phyloP scores from a whole-genome alignment of 768 basidiomycete species.

The Tulasnella sp. region DNA sequence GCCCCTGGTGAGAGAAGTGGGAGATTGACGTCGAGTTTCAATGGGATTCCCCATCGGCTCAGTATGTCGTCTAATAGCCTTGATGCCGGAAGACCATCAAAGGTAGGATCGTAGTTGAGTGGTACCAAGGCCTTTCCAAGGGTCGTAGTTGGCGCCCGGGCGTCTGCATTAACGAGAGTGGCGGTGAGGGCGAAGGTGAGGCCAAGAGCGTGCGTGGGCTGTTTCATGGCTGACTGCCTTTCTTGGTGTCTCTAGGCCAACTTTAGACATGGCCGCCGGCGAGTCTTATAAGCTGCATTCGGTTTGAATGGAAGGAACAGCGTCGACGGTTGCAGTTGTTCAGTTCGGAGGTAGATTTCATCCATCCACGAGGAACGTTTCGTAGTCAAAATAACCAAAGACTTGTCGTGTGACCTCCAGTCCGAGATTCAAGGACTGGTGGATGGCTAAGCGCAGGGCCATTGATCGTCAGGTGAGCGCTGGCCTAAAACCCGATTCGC shows the following conservation, averaged over 20 bases:
- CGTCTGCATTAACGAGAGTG: too few species aligned
- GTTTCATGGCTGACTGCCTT: neutral
- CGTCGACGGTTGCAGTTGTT: neutral
- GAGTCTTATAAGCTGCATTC: neutral
- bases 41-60: slow-evolving; percentile 14
- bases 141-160: too few species aligned
- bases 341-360: neutral
- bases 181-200: too few species aligned
- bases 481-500: neutral
- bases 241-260: neutral
- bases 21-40: neutral
- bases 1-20: neutral
- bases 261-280: neutral
- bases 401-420: neutral
- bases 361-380: neutral
- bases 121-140: neutral
- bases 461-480: neutral
- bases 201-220: too few species aligned
- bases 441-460: neutral
- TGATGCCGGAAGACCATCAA: neutral
- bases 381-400: neutral
- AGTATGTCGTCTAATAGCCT: neutral
- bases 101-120: slow-evolving; percentile 2
- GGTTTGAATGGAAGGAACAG: neutral
- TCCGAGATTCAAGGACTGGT: neutral